phyloP scores from a whole-genome alignment of 371 early-diverging fungal species.

The Apophysomyces variabilis region DNA sequence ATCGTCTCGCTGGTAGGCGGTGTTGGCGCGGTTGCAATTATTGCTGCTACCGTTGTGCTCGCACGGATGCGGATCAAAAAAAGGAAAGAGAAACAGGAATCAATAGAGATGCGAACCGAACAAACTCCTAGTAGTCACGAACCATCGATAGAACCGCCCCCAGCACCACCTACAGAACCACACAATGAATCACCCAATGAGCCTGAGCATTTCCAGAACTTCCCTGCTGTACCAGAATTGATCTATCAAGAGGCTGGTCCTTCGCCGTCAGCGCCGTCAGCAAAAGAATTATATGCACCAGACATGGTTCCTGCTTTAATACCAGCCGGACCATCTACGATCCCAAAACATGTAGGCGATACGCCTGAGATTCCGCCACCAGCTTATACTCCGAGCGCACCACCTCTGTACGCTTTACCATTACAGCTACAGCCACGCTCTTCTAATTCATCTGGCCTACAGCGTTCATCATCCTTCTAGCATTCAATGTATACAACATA shows the following conservation, averaged over 20 bases:
- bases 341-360: not conserved
- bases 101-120: not conserved
- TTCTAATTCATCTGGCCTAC: not conserved
- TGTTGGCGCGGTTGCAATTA: not conserved
- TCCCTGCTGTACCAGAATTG: not conserved
- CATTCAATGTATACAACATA: not conserved
- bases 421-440: not conserved
- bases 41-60: not conserved
- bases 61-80: conserved; percentile 1
- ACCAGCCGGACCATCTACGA: not conserved
- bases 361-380: not conserved
- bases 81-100: not conserved
- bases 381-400: conserved; percentile 5
- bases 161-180: no score
- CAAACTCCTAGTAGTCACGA: not conserved
- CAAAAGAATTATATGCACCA: not conserved
- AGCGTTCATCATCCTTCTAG: conserved; percentile 4
- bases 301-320: not conserved
- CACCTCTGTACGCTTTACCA: not conserved
- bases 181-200: no score
- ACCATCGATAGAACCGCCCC: not conserved
- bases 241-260: not conserved
- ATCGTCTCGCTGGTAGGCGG: not conserved
- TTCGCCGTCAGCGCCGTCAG: not conserved
- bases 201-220: not conserved